Base-by-base conservation (phyloP, 2,329 filamentous ascomycete species). In the Aureobasidium sp. region DNA sequence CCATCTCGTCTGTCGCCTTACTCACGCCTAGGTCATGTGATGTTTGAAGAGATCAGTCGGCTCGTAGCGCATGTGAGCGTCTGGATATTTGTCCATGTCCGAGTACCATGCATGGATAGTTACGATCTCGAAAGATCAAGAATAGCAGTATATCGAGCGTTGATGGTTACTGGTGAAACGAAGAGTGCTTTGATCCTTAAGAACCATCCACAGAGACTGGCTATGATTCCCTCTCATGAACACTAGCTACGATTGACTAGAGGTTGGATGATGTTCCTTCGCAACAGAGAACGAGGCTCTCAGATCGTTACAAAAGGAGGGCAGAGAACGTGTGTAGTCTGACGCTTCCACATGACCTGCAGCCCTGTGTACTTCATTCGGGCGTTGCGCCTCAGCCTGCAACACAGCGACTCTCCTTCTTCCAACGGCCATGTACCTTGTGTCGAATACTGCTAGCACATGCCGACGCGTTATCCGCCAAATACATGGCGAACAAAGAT, bases 331-430 rank as follows among this genome's bases (percentile, higher is more conserved):
- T 58, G 42, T 35, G 31, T 58, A 29, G 54, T 58, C 54, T 58
- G 54, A 58, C 54, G 8, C 14, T 47, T 22, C 31, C 54, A 58
- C 54, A 58, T 58, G 54, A 58, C 54, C 53, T 45, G 39, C 27
- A 56, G 52, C 52, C 39, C 14, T 33, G 24, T 44, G 52, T 56
- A 44, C 52, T 31, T 56, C 52, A 15, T 40, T 42, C 15, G 35
- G 50, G 50, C 35, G 37, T 42, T 35, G 37, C 53, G 53, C 40
- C 39, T 57, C 53, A 45, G 53, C 39, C 40, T 57, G 53, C 53
- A n/a, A 57, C 49, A 53, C 22, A 22, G n/a, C 52, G 37, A 54
- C 35, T 54, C 52, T 40, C 52, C 35, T n/a, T 31, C 37, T 31
- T 45, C 39, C 39, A 57, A 45, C 53, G 39, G 27, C 53, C 40